Percentiles rank a stretch among this genome's conserved stretches.
These are phyloP conservation scores for Paracorniculantispora psalliotae DNA, from an alignment of 2,329 filamentous ascomycete genomes.

Conservation along the genomic window DNA sequence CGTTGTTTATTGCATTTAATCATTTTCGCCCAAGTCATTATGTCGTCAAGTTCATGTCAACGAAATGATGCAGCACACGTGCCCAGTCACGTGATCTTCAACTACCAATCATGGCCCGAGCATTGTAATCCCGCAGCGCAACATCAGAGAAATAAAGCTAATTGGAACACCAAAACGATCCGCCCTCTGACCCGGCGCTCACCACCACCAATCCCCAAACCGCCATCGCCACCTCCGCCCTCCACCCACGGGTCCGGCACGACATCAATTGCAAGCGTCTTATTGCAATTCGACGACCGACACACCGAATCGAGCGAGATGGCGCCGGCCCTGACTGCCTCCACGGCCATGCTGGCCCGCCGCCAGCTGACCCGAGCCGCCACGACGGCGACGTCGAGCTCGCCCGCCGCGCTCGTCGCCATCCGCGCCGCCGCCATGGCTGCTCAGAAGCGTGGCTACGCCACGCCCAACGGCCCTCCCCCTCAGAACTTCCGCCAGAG, in stretches of 20 bases:
- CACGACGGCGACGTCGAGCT: conserved; percentile 8
- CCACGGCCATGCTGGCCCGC: conserved; percentile 31
- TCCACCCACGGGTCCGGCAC: conserved; percentile 4
- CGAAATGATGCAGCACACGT: conserved; percentile 22
- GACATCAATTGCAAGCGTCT: conserved; percentile 11
- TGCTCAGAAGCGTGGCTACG: conserved; percentile 40
- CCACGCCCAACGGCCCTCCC: conserved; percentile 72
- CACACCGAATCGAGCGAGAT: conserved; percentile 18
- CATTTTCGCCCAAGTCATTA: background rate
- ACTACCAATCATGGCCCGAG: conserved; percentile 31
- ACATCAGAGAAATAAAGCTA: conserved; percentile 17
- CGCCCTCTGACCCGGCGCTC: conserved; percentile 7
- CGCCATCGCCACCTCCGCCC: background rate
- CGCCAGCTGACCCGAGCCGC: conserved; percentile 29
- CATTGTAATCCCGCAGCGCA: conserved; percentile 37
- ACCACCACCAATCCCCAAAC: conserved; percentile 10
- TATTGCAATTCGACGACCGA: conserved; percentile 8
- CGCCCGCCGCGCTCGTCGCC: conserved; percentile 18
- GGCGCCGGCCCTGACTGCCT: conserved; percentile 29
- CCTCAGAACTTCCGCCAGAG: conserved; percentile 76
- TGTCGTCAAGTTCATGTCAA: background rate
- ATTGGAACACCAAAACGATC: conserved; percentile 12
- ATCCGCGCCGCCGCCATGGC: conserved; percentile 19
- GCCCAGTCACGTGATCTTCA: conserved; percentile 21
- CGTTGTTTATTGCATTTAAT: too few relatives aligned